Percentiles rank a stretch among this genome's conserved stretches.
These are phyloP conservation scores for Bruguiera sexangula DNA, from an alignment of 345 rosid genomes.

Conservation along the genomic window DNA sequence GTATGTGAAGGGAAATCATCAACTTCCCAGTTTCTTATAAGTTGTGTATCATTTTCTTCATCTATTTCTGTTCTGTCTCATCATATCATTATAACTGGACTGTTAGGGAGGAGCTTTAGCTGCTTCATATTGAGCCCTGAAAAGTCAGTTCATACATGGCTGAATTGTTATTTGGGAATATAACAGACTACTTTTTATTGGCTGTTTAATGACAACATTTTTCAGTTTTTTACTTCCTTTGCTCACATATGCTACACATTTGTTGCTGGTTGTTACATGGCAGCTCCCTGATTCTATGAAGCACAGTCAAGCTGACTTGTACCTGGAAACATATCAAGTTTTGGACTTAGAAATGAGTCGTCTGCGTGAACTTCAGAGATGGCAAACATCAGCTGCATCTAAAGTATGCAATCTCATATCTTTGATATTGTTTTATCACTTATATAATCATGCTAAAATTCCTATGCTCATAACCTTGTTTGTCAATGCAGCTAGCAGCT, in stretches of 20 bases:
- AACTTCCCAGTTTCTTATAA: too few relatives aligned
- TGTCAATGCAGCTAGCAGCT: conserved; percentile 80
- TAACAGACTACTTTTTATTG: neutral
- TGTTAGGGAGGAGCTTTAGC: neutral
- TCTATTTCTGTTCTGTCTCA: neutral
- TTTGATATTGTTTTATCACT: conserved; percentile 5
- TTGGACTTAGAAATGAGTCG: conserved; percentile 99
- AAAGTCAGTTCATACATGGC: neutral
- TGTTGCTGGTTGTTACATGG: conserved; percentile 16
- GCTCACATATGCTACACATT: neutral
- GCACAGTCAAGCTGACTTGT: conserved; percentile 96
- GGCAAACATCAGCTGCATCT: conserved; percentile 94
- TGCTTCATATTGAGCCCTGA: neutral
- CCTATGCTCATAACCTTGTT: conserved; percentile 11
- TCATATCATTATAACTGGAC: neutral
- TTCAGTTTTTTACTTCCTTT: neutral
- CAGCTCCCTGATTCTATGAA: conserved; percentile 99
- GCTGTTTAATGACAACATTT: neutral
- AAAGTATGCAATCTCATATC: conserved; percentile 45
- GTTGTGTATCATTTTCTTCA: neutral
- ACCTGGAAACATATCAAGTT: conserved; percentile 97
- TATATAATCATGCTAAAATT: neutral
- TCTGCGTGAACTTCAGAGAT: conserved; percentile 90
- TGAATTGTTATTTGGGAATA: neutral
- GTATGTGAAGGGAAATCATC: too few relatives aligned